Percentiles rank a stretch among this genome's conserved stretches.
Conservation (phyloP, 164 flowering plant species). For the Kalanchoe fedtschenkoi region DNA sequence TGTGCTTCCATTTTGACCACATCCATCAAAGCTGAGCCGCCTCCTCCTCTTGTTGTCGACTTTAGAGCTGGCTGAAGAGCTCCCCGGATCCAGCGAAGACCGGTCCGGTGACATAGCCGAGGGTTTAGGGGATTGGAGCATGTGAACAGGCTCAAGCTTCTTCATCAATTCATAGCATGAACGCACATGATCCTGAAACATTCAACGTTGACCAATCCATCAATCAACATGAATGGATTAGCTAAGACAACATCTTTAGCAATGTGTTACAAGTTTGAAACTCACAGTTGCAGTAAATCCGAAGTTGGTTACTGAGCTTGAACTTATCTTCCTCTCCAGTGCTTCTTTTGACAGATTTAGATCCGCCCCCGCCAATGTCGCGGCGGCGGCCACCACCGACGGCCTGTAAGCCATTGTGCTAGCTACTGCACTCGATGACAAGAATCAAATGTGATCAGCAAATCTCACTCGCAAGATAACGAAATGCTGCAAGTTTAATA, state of each 20-base stretch:
- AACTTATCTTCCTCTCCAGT: background rate
- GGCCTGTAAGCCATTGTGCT: background rate
- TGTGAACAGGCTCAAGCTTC: background rate
- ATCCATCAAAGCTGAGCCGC: background rate
- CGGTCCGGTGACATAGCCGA: background rate
- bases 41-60: background rate
- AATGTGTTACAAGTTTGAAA: too few species aligned
- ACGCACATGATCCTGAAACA: background rate
- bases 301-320: background rate
- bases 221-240: too few species aligned
- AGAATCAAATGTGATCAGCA: too few species aligned
- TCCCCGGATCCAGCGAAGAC: too few species aligned
- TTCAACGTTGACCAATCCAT: too few species aligned
- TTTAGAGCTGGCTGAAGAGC: background rate
- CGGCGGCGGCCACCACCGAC: background rate
- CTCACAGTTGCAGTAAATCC: background rate
- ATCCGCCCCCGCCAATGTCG: background rate
- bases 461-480: too few species aligned
- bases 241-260: too few species aligned
- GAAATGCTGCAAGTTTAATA: too few species aligned
- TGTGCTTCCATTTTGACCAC: too few species aligned
- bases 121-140: too few species aligned
- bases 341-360: background rate
- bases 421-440: too few species aligned
- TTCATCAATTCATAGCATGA: slow-evolving; percentile 1